phyloP scores from a whole-genome alignment of 1,139 yeast genomes.

The Zhuliangozyma blackwelliae region DNA sequence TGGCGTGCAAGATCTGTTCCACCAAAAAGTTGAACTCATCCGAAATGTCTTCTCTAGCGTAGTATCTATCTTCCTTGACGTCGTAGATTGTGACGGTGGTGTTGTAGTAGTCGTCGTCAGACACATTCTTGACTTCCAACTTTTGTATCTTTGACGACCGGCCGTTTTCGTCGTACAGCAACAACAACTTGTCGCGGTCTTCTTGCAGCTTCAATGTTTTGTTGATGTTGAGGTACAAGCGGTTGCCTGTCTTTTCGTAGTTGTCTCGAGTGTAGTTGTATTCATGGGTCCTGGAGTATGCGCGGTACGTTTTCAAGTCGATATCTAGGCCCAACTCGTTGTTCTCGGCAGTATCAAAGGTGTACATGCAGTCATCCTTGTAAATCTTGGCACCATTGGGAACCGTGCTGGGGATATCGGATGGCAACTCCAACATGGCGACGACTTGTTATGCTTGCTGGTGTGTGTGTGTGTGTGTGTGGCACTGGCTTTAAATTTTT shows the following conservation, averaged over 20 bases:
- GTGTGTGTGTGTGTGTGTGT: not conserved
- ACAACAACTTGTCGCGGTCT: constrained; percentile 16
- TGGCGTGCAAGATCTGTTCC: constrained; percentile 52
- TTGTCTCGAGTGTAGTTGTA: constrained; percentile 54
- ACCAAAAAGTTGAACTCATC: constrained; percentile 28
- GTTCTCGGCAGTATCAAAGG: constrained; percentile 71
- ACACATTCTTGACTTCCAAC: constrained; percentile 66
- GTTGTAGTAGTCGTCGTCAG: constrained; percentile 67
- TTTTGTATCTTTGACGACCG: constrained; percentile 58
- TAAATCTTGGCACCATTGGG: constrained; percentile 39
- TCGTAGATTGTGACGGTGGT: constrained; percentile 45
- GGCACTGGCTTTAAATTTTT: no score
- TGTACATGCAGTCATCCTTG: constrained; percentile 82
- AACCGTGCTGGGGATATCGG: constrained; percentile 16
- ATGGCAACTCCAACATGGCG: constrained; percentile 15
- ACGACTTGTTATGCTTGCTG: not conserved
- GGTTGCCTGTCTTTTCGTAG: constrained; percentile 46
- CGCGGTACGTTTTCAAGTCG: constrained; percentile 62
- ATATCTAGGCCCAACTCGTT: constrained; percentile 61
- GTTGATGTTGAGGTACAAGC: constrained; percentile 52
- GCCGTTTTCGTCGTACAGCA: constrained; percentile 16
- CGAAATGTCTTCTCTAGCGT: constrained; percentile 19
- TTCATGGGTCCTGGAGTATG: constrained; percentile 52
- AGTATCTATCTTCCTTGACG: constrained; percentile 20
- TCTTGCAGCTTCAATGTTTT: constrained; percentile 41